Percentiles rank a stretch among this genome's conserved stretches.
These are phyloP conservation scores for Globisporangium nunn DNA, from an alignment of 352 stramenopile species.

Conservation along the genomic window DNA sequence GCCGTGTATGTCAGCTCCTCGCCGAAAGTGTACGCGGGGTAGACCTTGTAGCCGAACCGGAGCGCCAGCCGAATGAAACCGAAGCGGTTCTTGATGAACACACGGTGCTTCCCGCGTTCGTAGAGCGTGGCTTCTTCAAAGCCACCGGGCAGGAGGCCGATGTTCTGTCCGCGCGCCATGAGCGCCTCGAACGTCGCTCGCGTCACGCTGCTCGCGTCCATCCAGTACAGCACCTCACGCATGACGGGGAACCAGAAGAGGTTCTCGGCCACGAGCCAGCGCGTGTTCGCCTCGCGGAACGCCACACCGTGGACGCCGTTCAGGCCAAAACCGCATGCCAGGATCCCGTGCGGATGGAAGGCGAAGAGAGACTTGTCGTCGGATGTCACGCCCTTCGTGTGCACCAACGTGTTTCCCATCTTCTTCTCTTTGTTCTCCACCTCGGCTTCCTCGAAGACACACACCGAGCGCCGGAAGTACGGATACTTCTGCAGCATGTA, in stretches of 20 bases:
- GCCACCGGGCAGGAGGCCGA: conserved; percentile 86
- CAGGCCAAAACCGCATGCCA: conserved; percentile 43
- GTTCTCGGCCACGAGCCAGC: conserved; percentile 60
- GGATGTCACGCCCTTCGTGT: neutral
- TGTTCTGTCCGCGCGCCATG: conserved; percentile 49
- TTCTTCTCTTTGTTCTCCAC: neutral
- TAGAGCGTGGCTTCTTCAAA: conserved; percentile 93
- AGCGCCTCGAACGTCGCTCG: conserved; percentile 40
- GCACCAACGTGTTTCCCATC: too few species aligned
- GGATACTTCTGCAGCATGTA: conserved; percentile 21
- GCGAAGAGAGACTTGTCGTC: conserved; percentile 43
- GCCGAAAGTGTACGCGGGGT: conserved; percentile 90
- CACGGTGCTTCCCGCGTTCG: conserved; percentile 70
- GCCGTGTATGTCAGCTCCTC: conserved; percentile 87
- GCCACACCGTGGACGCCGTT: conserved; percentile 45
- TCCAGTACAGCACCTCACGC: conserved; percentile 61
- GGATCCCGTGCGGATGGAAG: conserved; percentile 64
- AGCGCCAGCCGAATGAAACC: conserved; percentile 93
- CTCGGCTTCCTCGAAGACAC: conserved; percentile 23
- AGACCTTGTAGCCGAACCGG: conserved; percentile 84
- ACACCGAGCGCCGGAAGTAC: conserved; percentile 30
- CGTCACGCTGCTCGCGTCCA: conserved; percentile 40
- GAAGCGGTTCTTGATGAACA: conserved; percentile 88
- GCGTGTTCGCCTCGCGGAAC: conserved; percentile 36
- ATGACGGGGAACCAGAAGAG: conserved; percentile 68